A percentile compares a stretch with the other conserved stretches of the same genome.
Evolutionary conservation across 2,329 filamentous ascomycete species (phyloP).

Genomic region (Fusarium floridanum): DNA sequence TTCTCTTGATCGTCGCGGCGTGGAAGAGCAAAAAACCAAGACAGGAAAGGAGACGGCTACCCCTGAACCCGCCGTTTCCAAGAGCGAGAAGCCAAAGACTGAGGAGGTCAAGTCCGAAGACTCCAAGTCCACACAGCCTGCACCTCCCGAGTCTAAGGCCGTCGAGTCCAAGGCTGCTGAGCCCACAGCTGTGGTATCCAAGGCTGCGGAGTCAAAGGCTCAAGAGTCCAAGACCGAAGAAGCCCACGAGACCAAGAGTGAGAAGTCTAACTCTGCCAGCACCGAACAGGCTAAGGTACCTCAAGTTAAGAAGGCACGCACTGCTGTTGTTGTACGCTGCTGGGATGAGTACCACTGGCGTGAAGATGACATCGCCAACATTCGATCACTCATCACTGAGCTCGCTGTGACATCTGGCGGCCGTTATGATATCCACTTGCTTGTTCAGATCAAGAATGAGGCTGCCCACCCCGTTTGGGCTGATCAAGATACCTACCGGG

Average conservation of each 20-base stretch:
- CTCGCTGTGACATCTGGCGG: constrained; percentile 84
- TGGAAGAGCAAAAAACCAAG: constrained; percentile 29
- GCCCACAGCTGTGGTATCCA: not conserved
- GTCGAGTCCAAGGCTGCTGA: constrained; percentile 1
- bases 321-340: constrained; percentile 83
- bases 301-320: constrained; percentile 55
- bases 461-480: constrained; percentile 82
- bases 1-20: constrained; percentile 23
- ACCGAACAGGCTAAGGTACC: constrained; percentile 6
- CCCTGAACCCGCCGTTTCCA: constrained; percentile 1
- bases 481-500: constrained; percentile 75
- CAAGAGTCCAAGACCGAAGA: constrained; percentile 19
- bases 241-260: not conserved
- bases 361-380: constrained; percentile 82
- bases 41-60: constrained; percentile 31
- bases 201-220: constrained; percentile 15
- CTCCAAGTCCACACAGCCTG: constrained; percentile 2
- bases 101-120: constrained; percentile 10
- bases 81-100: constrained; percentile 15
- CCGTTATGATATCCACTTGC: constrained; percentile 87
- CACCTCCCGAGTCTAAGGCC: not conserved
- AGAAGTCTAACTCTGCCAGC: constrained; percentile 3
- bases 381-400: constrained; percentile 88
- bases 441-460: constrained; percentile 87
- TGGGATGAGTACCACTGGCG: constrained; percentile 86